Evolutionary conservation across 805 yeast genomes (phyloP).

Genomic region (Wickerhamiella occidentalis): DNA sequence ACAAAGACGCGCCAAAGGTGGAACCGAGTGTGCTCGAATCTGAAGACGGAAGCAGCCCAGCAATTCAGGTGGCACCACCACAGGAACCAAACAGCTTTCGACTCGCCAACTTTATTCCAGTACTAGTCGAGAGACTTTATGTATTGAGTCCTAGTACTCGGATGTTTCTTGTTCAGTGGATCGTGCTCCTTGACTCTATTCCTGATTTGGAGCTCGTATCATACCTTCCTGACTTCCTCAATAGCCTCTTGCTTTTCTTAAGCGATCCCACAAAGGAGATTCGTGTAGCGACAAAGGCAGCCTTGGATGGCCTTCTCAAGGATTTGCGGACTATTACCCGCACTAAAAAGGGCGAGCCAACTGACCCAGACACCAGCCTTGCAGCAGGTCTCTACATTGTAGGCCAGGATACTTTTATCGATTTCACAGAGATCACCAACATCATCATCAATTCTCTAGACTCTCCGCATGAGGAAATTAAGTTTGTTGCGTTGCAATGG

Average conservation of each 20-base stretch:
- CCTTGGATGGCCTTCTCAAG: conserved; percentile 59
- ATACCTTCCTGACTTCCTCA: conserved; percentile 78
- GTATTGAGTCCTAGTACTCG: conserved; percentile 88
- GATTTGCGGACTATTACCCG: conserved; percentile 68
- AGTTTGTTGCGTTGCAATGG: conserved; percentile 73
- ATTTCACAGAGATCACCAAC: conserved; percentile 67
- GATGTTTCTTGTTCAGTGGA: conserved; percentile 86
- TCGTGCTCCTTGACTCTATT: conserved; percentile 78
- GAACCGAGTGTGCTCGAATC: conserved; percentile 48
- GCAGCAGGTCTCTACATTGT: conserved; percentile 42
- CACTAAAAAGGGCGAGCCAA: conserved; percentile 2
- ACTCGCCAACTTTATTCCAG: conserved; percentile 75
- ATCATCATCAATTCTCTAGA: conserved; percentile 73
- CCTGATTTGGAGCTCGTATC: conserved; percentile 84
- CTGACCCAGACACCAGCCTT: conserved; percentile 7
- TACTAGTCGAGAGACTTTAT: conserved; percentile 81
- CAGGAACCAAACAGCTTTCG: conserved; percentile 59
- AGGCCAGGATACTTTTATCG: conserved; percentile 73
- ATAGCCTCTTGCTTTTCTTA: conserved; percentile 67
- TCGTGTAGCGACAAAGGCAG: conserved; percentile 67
- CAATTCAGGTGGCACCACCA: conserved; percentile 23
- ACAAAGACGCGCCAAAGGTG: conserved; percentile 37
- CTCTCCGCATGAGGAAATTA: conserved; percentile 62
- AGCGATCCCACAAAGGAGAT: conserved; percentile 81
- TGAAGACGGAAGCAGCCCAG: conserved; percentile 31